These are phyloP conservation scores for Coffea humblotiana DNA, from an alignment of 305 asterid genomes.

Conservation along the genomic window DNA sequence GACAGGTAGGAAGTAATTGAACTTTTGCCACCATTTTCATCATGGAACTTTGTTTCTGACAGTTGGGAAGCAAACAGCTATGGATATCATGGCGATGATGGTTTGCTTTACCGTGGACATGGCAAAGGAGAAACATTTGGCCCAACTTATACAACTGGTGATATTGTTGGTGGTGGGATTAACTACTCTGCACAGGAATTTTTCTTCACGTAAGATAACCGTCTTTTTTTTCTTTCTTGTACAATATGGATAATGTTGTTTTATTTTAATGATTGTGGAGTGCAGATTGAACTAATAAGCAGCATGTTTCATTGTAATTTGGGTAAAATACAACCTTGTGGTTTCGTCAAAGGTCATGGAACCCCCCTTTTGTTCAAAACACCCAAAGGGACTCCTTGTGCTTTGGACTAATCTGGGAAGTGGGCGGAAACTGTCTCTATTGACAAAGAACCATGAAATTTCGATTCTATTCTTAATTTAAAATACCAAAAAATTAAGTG, in stretches of 20 bases:
- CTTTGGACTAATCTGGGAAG: too few relatives aligned
- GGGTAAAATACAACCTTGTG: too few relatives aligned
- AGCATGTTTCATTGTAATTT: too few relatives aligned
- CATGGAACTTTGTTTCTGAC: constrained; percentile 27
- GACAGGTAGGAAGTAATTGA: not conserved
- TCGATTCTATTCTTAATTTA: too few relatives aligned
- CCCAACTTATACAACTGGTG: constrained; percentile 79
- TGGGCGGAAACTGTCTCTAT: too few relatives aligned
- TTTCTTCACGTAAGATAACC: constrained; percentile 79
- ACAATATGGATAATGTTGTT: too few relatives aligned
- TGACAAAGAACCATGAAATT: too few relatives aligned
- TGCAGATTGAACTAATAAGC: not conserved
- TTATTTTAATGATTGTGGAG: not conserved
- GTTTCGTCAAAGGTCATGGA: too few relatives aligned
- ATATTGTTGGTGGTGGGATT: constrained; percentile 91
- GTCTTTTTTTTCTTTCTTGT: not conserved
- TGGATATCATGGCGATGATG: constrained; percentile 96
- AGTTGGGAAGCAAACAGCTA: constrained; percentile 92
- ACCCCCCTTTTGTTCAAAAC: too few relatives aligned
- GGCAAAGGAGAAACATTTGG: constrained; percentile 89
- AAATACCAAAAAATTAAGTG: too few relatives aligned
- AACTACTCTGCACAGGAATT: constrained; percentile 75
- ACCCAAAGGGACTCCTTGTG: too few relatives aligned
- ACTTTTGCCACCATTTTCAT: constrained; percentile 18
- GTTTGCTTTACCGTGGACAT: constrained; percentile 80